Evolutionary conservation across 2,329 filamentous ascomycete genomes (phyloP), one percentile per base, ranked within the genome.

Genomic region (Scedosporium boydii): DNA sequence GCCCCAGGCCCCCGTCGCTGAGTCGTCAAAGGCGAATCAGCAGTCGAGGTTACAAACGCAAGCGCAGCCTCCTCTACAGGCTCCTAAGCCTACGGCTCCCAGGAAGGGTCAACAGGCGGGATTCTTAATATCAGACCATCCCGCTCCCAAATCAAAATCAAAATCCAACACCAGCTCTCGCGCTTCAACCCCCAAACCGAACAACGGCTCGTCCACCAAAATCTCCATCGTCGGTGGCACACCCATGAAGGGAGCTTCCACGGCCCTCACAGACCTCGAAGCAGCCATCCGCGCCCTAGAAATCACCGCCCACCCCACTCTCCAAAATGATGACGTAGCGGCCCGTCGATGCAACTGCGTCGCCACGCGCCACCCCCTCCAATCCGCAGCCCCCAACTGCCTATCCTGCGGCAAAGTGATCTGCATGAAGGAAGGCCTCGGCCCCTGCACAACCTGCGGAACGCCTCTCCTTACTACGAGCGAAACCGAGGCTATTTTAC

Each of bases 341-440:
- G 80, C 85, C 59, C 83, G 89, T 6, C 86, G 86, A 62, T 99
- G 95, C 74, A 89, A 89, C 68, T 99, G 95, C 73, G 91, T 96
- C 70, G 95, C 90, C 0, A 87, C 89, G 0, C 85, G 90, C 1
- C 95, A 99, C 73, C 90, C 93, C 0, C 82, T 98, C 2, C 88
- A 97, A 55, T 85, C 85, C n/a, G 92, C 93, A 0, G 92, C 93
- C 0, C 95, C 95, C 0, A 99, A 98, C 72, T 99, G 95, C 71
- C 77, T 96, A 16, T 87, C 83, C 55, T 99, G 95, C 69, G 95
- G 95, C 64, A 98, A 98, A 73, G 91, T 99, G 12, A 88, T 98
- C 62, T 99, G 95, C 72, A 86, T 96, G 26, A 93, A 95, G 70
- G 93, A 99, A 74, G 95, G 95, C 0, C 80, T 98, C 0, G 93